Conservation (phyloP, 345 rosid species). For the Salix caprea region DNA sequence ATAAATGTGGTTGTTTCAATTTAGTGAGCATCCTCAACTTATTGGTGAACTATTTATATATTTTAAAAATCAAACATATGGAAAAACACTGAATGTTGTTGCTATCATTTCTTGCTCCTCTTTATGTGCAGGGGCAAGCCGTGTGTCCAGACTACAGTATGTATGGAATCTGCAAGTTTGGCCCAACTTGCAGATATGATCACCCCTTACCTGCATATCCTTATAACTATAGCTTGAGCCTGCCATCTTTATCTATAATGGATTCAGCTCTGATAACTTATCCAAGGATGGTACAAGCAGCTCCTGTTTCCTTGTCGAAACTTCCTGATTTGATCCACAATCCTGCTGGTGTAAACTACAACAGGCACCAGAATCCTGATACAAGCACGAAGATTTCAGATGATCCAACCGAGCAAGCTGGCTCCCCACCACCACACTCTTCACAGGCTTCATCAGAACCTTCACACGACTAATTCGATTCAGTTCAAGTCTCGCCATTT, state of each 20-base stretch:
- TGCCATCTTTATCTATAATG: slow-evolving; percentile 34
- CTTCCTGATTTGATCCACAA: slow-evolving; percentile 27
- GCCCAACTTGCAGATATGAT: slow-evolving; percentile 69
- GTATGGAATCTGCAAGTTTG: slow-evolving; percentile 66
- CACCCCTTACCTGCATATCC: slow-evolving; percentile 55
- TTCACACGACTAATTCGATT: slow-evolving; percentile 26
- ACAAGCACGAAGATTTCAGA: slow-evolving; percentile 27
- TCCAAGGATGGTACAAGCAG: slow-evolving; percentile 31
- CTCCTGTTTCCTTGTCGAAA: slow-evolving; percentile 23
- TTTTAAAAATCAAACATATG: too few species aligned
- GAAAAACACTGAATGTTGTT: neutral
- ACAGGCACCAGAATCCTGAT: slow-evolving; percentile 23
- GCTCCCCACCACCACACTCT: slow-evolving; percentile 32
- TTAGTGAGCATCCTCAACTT: neutral
- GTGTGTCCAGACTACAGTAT: slow-evolving; percentile 55
- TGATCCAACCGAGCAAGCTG: slow-evolving; percentile 26
- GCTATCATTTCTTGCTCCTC: neutral
- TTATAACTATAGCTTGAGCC: slow-evolving; percentile 35
- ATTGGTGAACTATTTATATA: neutral
- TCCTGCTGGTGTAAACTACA: slow-evolving; percentile 22
- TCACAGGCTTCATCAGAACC: slow-evolving; percentile 33
- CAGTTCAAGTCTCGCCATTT: slow-evolving; percentile 3
- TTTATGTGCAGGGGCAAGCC: slow-evolving; percentile 60
- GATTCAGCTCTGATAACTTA: slow-evolving; percentile 42
- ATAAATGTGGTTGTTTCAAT: neutral